A percentile compares a stretch with the other conserved stretches of the same genome.
phyloP scores from a whole-genome alignment of 2,329 filamentous ascomycete species.

The Colletotrichum tabaci region DNA sequence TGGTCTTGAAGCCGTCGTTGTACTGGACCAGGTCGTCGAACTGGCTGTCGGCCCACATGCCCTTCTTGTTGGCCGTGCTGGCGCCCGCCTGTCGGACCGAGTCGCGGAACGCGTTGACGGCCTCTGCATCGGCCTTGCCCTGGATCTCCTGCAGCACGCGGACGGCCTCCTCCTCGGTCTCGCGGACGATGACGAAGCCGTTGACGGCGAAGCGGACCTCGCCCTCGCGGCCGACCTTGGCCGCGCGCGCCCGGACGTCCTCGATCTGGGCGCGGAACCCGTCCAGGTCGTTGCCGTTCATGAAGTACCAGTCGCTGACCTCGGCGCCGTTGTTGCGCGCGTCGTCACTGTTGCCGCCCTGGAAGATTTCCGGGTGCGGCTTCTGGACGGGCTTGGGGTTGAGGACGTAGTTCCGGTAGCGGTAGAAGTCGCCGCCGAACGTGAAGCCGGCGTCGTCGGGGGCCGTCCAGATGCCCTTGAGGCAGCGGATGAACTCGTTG shows the following conservation, averaged over 20 bases:
- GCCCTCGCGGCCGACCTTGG: slow-evolving; percentile 56
- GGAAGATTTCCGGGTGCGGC: slow-evolving; percentile 67
- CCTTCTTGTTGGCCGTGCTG: slow-evolving; percentile 61
- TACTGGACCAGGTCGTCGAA: slow-evolving; percentile 69
- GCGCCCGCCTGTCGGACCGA: slow-evolving; percentile 66
- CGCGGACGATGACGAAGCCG: slow-evolving; percentile 64
- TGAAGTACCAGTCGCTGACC: slow-evolving; percentile 67
- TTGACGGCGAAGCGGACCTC: slow-evolving; percentile 66
- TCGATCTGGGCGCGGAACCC: slow-evolving; percentile 65
- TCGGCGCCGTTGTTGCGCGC: slow-evolving; percentile 63
- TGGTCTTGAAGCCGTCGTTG: slow-evolving; percentile 70
- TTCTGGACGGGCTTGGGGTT: slow-evolving; percentile 65
- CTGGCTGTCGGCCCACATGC: slow-evolving; percentile 68
- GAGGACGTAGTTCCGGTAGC: slow-evolving; percentile 65
- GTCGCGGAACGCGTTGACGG: slow-evolving; percentile 64
- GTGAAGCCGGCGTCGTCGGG: slow-evolving; percentile 60
- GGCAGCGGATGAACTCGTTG: slow-evolving; percentile 65
- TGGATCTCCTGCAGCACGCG: slow-evolving; percentile 65
- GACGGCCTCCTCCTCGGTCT: slow-evolving; percentile 65
- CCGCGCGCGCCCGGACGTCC: slow-evolving; percentile 63
- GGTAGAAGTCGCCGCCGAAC: slow-evolving; percentile 67
- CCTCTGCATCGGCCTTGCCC: slow-evolving; percentile 66
- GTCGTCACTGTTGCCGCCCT: slow-evolving; percentile 67
- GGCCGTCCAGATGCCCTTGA: slow-evolving; percentile 66
- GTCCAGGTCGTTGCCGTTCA: slow-evolving; percentile 70